Evolutionary conservation across 805 yeast species (phyloP), one percentile per base, ranked within the genome.

Genomic region (Scheffersomyces ergatensis): DNA sequence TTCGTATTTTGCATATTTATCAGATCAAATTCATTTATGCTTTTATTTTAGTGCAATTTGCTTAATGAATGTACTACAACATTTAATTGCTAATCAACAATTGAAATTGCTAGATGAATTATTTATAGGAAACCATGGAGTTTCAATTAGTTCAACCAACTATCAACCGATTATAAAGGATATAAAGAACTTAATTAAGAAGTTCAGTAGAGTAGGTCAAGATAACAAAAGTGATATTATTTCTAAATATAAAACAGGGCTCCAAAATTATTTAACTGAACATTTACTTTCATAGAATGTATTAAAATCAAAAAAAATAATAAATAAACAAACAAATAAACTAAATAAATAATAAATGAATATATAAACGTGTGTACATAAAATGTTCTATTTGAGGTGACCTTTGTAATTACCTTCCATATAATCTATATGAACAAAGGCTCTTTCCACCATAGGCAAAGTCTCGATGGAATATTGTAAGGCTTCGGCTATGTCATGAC

Each of bases 401-500:
- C 74, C 74, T 45, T 62, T 62, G 53, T 50, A 69, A 42, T 69
- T 69, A 12, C 72, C 73, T 42, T 61, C 68, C 72, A 67, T 67
- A 42, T 80, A 81, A 51, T 86, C 95, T 24, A 85, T 71, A 56
- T 86, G 95, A 14, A 86, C 93, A 68, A 82, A 86, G 1, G 90
- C 89, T 38, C 95, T 67, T 55, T 86, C 92, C 2, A 86, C 89
- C 58, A 70, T 76, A 0, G 92, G 89, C 44, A 86, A 63, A 0
- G 89, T 79, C 48, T 86, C 95, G 19, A 86, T 70, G 1, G 93
- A 85, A 53, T 85, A 86, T 60, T 86, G 95, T 34, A 86, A 63
- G 0, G 90, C 82, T 58, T 85, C 95, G 3, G 88, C 95, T 26
- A 86, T 69, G 56, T 86, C 95, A 58, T 86, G 95, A 39, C 82